Percentiles rank a stretch among this genome's conserved stretches.
Evolutionary conservation across 1,139 yeast species (phyloP).

Genomic region (Yamadazyma sp.): DNA sequence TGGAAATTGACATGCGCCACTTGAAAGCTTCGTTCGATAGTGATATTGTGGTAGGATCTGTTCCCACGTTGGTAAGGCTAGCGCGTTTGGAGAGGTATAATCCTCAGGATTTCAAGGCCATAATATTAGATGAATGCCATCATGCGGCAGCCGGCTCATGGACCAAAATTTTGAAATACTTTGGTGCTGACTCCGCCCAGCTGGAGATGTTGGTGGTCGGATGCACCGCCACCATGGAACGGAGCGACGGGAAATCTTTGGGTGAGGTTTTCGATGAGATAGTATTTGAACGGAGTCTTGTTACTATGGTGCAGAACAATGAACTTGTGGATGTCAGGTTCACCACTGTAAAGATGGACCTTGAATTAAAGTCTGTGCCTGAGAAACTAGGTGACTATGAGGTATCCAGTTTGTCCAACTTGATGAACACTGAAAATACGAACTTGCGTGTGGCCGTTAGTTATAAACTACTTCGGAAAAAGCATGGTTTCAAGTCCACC

Average conservation of each 20-base stretch:
- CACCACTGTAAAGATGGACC: slow-evolving; percentile 51
- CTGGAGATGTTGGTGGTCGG: slow-evolving; percentile 66
- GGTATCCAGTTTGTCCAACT: slow-evolving; percentile 48
- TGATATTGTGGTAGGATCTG: slow-evolving; percentile 78
- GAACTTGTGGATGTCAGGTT: slow-evolving; percentile 73
- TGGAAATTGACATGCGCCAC: slow-evolving; percentile 76
- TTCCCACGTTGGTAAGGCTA: slow-evolving; percentile 57
- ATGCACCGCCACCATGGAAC: slow-evolving; percentile 76
- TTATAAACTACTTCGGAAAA: slow-evolving; percentile 46
- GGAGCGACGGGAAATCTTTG: slow-evolving; percentile 68
- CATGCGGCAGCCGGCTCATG: slow-evolving; percentile 83
- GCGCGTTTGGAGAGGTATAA: slow-evolving; percentile 54
- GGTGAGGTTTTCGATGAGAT: slow-evolving; percentile 68
- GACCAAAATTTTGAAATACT: slow-evolving; percentile 54
- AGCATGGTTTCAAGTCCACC: slow-evolving; percentile 54
- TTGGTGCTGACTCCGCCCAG: slow-evolving; percentile 47
- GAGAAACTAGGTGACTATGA: slow-evolving; percentile 54
- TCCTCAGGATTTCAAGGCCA: slow-evolving; percentile 62
- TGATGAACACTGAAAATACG: slow-evolving; percentile 53
- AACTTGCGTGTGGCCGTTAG: slow-evolving; percentile 60
- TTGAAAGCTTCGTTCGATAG: slow-evolving; percentile 37
- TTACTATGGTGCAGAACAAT: slow-evolving; percentile 67
- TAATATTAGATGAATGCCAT: slow-evolving; percentile 91
- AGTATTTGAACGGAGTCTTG: slow-evolving; percentile 65
- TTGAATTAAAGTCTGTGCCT: slow-evolving; percentile 36